Conservation (phyloP, 2,329 filamentous ascomycete species). For the Cercospora janseana region DNA sequence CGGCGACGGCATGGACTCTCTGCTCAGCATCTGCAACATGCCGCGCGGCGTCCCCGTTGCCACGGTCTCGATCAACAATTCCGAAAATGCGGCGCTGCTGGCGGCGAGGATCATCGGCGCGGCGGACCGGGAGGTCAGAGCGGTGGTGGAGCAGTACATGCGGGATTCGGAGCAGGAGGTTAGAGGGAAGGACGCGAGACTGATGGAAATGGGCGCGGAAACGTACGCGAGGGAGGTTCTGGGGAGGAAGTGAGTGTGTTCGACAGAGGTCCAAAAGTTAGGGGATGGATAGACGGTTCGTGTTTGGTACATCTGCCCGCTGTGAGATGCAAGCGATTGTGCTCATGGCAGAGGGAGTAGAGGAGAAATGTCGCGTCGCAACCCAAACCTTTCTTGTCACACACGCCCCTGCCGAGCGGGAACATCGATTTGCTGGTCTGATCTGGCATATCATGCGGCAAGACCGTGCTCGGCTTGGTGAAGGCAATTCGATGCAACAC, state of each 20-base stretch:
- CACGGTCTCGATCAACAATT: conserved; percentile 48
- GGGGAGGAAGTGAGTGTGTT: conserved; percentile 32
- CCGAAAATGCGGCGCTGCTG: conserved; percentile 48
- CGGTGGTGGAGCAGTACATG: conserved; percentile 61
- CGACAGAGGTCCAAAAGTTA: no score
- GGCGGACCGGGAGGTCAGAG: conserved; percentile 53
- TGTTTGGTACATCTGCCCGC: no score
- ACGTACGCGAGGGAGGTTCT: conserved; percentile 32
- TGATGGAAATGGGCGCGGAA: conserved; percentile 40
- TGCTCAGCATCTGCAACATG: conserved; percentile 55
- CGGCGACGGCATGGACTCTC: conserved; percentile 51
- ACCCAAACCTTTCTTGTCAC: no score
- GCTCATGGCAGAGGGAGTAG: no score
- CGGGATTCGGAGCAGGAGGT: conserved; percentile 63
- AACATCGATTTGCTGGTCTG: no score
- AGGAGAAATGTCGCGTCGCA: no score
- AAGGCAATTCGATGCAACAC: no score
- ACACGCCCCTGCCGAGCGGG: no score
- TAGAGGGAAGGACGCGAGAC: conserved; percentile 50
- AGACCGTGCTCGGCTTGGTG: no score
- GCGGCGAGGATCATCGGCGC: conserved; percentile 46
- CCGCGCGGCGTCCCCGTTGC: conserved; percentile 46
- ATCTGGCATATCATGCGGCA: no score
- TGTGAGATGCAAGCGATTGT: no score
- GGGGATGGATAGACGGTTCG: no score